A percentile compares a stretch with the other conserved stretches of the same genome.
These are phyloP conservation scores for Cryptococcus sp. DNA, from an alignment of 1,284 basidiomycete species.

Conservation along the genomic window DNA sequence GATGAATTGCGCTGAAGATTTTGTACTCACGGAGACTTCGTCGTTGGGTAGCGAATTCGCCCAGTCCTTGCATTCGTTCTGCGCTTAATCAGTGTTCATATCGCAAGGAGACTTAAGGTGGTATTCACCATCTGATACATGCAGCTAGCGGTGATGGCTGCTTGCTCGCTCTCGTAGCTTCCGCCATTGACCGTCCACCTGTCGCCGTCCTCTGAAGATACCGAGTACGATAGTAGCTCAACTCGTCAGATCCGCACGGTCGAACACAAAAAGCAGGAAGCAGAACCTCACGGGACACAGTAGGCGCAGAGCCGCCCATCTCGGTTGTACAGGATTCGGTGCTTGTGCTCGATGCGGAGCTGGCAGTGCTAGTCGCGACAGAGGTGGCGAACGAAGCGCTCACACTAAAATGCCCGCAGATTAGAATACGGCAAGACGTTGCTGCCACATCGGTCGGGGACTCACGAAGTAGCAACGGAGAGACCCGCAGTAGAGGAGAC, in stretches of 20 bases:
- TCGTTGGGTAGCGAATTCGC: slow-evolving; percentile 16
- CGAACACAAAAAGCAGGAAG: no score
- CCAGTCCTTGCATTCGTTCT: slow-evolving; percentile 18
- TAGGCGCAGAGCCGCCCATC: slow-evolving; percentile 10
- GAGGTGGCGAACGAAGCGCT: background rate
- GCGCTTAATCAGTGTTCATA: background rate
- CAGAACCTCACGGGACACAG: slow-evolving; percentile 6
- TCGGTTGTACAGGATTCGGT: background rate
- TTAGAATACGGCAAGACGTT: background rate
- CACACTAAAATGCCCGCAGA: background rate
- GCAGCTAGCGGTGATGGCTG: slow-evolving; percentile 8
- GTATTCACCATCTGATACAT: slow-evolving; percentile 13
- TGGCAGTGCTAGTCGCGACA: slow-evolving; percentile 1
- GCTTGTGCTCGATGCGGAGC: background rate
- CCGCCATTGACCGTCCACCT: slow-evolving; percentile 9
- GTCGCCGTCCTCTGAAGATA: slow-evolving; percentile 6
- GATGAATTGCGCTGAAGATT: background rate
- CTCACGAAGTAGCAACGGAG: background rate
- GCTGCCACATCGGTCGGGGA: background rate
- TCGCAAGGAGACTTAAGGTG: background rate
- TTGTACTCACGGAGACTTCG: slow-evolving; percentile 9
- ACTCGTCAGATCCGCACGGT: background rate
- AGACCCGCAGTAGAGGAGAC: background rate
- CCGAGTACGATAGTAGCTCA: background rate
- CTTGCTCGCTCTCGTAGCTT: slow-evolving; percentile 6